Evolutionary conservation across 2,329 filamentous ascomycete genomes (phyloP).

Genomic region (Dactylellina haptotyla): DNA sequence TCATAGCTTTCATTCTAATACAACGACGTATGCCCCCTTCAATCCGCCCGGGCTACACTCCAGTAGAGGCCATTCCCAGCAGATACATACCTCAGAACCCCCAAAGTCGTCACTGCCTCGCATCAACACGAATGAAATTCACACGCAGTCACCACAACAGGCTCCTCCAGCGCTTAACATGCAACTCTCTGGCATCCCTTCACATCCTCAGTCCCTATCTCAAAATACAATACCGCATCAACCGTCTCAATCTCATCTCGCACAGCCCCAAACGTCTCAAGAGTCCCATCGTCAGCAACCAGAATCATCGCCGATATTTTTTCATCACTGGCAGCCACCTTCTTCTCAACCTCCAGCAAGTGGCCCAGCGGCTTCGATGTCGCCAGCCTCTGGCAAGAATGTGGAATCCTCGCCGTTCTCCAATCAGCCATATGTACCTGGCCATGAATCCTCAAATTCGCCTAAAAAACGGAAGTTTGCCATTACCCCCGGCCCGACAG

Average conservation of each 20-base stretch:
- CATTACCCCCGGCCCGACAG: slow-evolving; percentile 28
- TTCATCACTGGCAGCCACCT: slow-evolving; percentile 58
- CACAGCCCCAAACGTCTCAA: slow-evolving; percentile 29
- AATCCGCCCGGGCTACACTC: slow-evolving; percentile 30
- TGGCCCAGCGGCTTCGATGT: slow-evolving; percentile 53
- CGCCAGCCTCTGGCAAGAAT: slow-evolving; percentile 56
- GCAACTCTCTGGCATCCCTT: slow-evolving; percentile 52
- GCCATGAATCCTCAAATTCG: slow-evolving; percentile 55
- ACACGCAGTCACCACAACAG: slow-evolving; percentile 64
- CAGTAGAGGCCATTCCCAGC: slow-evolving; percentile 59
- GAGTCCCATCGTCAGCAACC: slow-evolving; percentile 39
- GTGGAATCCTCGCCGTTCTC: slow-evolving; percentile 57
- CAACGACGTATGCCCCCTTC: slow-evolving; percentile 62
- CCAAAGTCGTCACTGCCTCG: slow-evolving; percentile 65
- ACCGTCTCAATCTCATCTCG: slow-evolving; percentile 36
- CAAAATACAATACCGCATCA: slow-evolving; percentile 48
- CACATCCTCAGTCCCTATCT: slow-evolving; percentile 42
- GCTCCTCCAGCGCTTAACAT: slow-evolving; percentile 52
- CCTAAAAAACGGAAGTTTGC: slow-evolving; percentile 58
- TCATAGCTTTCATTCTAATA: slow-evolving; percentile 56
- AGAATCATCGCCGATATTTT: slow-evolving; percentile 56
- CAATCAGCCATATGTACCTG: slow-evolving; percentile 55
- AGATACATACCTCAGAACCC: slow-evolving; percentile 58
- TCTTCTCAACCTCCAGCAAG: slow-evolving; percentile 48
- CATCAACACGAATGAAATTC: slow-evolving; percentile 67